Percentiles rank a stretch among this genome's conserved stretches.
Conservation (phyloP, 2,329 filamentous ascomycete genomes). For the Niveomyces coronatus region DNA sequence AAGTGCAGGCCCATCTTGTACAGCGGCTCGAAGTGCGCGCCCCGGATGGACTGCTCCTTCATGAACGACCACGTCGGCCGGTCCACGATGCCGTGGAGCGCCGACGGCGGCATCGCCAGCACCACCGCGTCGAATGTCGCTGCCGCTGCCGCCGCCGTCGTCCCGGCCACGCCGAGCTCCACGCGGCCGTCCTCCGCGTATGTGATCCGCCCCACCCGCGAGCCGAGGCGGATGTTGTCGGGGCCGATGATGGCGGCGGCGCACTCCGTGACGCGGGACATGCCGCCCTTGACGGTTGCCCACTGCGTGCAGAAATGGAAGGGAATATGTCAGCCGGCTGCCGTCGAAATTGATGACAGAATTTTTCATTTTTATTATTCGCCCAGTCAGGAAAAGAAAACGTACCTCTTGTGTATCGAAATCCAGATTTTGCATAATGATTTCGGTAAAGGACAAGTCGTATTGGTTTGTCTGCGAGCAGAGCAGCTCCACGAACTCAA, state of each 20-base stretch:
- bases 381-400: not conserved
- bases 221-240: slow-evolving; percentile 3
- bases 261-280: slow-evolving; percentile 3
- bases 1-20: slow-evolving; percentile 10
- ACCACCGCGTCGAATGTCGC: slow-evolving; percentile 4
- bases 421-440: slow-evolving; percentile 8
- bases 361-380: no score
- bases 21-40: slow-evolving; percentile 5
- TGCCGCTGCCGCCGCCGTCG: not conserved
- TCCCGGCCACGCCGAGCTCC: not conserved
- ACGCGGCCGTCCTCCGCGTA: not conserved
- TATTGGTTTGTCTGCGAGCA: slow-evolving; percentile 10
- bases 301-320: not conserved
- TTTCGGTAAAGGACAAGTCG: slow-evolving; percentile 9
- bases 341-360: no score
- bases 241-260: slow-evolving; percentile 2
- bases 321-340: no score
- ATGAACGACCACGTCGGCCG: slow-evolving; percentile 6
- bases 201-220: not conserved
- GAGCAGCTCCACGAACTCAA: slow-evolving; percentile 10
- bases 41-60: slow-evolving; percentile 8
- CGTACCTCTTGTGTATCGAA: slow-evolving; percentile 1
- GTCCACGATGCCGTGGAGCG: slow-evolving; percentile 2
- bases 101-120: slow-evolving; percentile 2
- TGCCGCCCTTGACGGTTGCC: slow-evolving; percentile 4